Evolutionary conservation across 1,284 basidiomycete species (phyloP).

Genomic region (Puccinia triticina): DNA sequence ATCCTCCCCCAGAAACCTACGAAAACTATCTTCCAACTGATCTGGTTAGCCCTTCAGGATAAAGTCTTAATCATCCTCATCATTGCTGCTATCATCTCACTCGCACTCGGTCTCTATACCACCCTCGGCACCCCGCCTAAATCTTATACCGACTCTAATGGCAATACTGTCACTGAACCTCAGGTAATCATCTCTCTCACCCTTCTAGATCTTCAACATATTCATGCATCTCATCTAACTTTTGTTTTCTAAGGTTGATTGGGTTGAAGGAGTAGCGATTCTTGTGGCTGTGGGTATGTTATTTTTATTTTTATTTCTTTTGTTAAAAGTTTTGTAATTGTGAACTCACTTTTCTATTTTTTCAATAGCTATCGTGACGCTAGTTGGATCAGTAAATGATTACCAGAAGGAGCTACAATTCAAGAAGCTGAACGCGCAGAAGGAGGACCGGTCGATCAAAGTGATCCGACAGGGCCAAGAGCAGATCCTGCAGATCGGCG

Average conservation of each 20-base stretch:
- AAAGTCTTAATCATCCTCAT: constrained; percentile 91
- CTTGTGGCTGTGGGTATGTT: constrained; percentile 68
- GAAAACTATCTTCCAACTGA: constrained; percentile 79
- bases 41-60: constrained; percentile 94
- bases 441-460: constrained; percentile 53
- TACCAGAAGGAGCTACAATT: constrained; percentile 54
- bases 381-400: constrained; percentile 53
- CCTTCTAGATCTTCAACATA: not conserved
- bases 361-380: constrained; percentile 59
- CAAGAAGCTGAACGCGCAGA: constrained; percentile 53
- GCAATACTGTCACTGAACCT: constrained; percentile 34
- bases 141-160: constrained; percentile 62
- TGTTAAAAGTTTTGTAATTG: not conserved
- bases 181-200: constrained; percentile 17
- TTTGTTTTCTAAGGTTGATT: constrained; percentile 67
- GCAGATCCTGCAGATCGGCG: constrained; percentile 51
- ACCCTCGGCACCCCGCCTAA: constrained; percentile 76
- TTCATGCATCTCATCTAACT: not conserved
- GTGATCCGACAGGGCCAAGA: constrained; percentile 53
- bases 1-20: constrained; percentile 74
- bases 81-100: constrained; percentile 86
- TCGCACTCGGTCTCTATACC: constrained; percentile 91
- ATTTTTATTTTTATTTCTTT: not conserved
- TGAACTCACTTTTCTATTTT: constrained; percentile 59
- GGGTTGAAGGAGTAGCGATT: constrained; percentile 98